These are phyloP conservation scores for Sisymbrium altissimum DNA, from an alignment of 345 rosid genomes.

Conservation along the genomic window DNA sequence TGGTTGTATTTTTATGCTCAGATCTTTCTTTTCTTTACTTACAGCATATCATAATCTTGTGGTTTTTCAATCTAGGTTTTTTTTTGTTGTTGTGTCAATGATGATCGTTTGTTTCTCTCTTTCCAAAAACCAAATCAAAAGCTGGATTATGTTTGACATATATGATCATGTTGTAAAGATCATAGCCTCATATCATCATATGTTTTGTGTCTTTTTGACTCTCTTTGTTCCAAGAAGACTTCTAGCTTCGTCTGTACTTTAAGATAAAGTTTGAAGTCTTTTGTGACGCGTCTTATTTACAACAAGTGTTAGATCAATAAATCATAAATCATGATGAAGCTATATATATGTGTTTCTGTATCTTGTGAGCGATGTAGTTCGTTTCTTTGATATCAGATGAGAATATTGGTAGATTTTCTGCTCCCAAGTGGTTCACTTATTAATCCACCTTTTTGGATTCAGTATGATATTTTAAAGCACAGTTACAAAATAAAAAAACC, in stretches of 20 bases:
- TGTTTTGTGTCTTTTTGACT: neutral
- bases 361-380: neutral
- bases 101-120: neutral
- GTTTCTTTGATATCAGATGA: neutral
- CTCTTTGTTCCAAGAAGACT: conserved; percentile 2
- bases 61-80: neutral
- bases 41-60: neutral
- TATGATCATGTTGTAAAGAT: neutral
- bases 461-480: neutral
- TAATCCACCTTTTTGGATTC: neutral
- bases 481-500: neutral
- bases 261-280: neutral
- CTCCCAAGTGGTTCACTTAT: neutral
- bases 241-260: neutral
- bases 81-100: neutral
- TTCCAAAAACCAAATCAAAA: neutral
- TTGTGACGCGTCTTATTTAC: neutral
- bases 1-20: neutral
- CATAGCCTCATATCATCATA: too few species aligned
- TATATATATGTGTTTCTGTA: neutral
- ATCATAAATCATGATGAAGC: neutral
- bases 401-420: neutral
- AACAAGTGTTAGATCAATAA: neutral
- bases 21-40: neutral
- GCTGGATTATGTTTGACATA: neutral